Percentiles rank a stretch among this genome's conserved stretches.
Evolutionary conservation across 768 basidiomycete genomes (phyloP).

Genomic region (Pulveroboletus sp.): DNA sequence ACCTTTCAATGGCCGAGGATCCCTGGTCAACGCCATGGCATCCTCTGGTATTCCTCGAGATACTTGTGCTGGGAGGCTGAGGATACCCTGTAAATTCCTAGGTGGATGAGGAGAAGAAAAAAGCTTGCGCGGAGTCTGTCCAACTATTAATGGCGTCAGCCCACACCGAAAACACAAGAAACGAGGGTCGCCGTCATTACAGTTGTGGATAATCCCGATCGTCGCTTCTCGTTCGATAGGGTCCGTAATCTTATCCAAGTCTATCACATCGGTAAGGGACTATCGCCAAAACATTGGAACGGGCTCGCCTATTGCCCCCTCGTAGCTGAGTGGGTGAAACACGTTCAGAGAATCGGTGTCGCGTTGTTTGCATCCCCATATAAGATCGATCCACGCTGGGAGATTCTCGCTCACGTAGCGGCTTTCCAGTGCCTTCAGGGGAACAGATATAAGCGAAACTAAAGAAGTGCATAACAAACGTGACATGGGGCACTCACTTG

Average conservation of each 20-base stretch:
- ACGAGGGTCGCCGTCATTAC: slow-evolving; percentile 36
- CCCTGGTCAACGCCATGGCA: slow-evolving; percentile 61
- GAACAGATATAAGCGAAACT: neutral
- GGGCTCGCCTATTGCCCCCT: slow-evolving; percentile 71
- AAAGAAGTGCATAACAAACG: neutral
- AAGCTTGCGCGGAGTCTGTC: slow-evolving; percentile 86
- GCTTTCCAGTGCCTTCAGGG: slow-evolving; percentile 75
- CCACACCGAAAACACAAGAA: neutral
- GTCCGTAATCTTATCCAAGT: slow-evolving; percentile 82
- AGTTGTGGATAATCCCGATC: slow-evolving; percentile 94
- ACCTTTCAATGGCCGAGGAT: slow-evolving; percentile 55
- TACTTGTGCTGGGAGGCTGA: slow-evolving; percentile 64
- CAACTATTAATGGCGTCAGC: slow-evolving; percentile 46
- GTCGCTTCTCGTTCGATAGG: slow-evolving; percentile 87
- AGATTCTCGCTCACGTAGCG: slow-evolving; percentile 79
- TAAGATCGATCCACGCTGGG: slow-evolving; percentile 88
- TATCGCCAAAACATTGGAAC: neutral
- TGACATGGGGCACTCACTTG: slow-evolving; percentile 39
- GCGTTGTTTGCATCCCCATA: slow-evolving; percentile 86
- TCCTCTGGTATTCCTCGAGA: slow-evolving; percentile 84
- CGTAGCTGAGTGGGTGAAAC: slow-evolving; percentile 92
- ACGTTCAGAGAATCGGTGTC: slow-evolving; percentile 75
- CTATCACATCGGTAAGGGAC: slow-evolving; percentile 33
- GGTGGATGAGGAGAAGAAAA: slow-evolving; percentile 74
- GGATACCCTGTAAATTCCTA: slow-evolving; percentile 66